Percentiles rank a stretch among this genome's conserved stretches.
These are phyloP conservation scores for Alternaria burnsii DNA, from an alignment of 2,329 filamentous ascomycete species.

Conservation along the genomic window DNA sequence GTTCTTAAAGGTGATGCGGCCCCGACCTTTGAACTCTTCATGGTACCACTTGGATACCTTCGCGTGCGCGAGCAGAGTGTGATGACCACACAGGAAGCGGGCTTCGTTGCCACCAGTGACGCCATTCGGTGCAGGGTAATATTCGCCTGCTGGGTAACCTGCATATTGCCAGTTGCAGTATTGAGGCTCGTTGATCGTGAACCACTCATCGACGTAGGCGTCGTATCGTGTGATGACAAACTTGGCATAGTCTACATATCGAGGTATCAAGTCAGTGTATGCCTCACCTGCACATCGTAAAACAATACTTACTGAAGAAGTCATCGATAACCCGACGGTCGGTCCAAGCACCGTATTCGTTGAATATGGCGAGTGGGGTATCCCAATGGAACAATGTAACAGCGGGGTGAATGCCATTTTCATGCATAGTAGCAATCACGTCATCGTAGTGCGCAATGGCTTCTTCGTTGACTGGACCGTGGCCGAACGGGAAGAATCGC, in stretches of 20 bases:
- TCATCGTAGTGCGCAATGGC: constrained; percentile 53
- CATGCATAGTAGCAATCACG: constrained; percentile 49
- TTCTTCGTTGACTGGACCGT: constrained; percentile 48
- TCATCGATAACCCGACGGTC: constrained; percentile 52
- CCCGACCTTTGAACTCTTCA: constrained; percentile 55
- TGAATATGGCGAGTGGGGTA: constrained; percentile 53
- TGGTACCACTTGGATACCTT: constrained; percentile 58
- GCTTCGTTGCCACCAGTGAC: constrained; percentile 52
- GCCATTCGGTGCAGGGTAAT: constrained; percentile 57
- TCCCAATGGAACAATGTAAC: constrained; percentile 56
- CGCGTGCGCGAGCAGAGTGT: constrained; percentile 54
- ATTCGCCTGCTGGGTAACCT: constrained; percentile 54
- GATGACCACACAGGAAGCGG: constrained; percentile 57
- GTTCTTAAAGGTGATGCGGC: constrained; percentile 56
- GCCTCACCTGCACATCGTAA: too few relatives aligned
- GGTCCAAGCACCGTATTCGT: constrained; percentile 54
- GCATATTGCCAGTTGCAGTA: constrained; percentile 61
- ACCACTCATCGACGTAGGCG: constrained; percentile 52
- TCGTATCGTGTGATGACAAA: constrained; percentile 55
- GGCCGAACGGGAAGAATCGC: constrained; percentile 51
- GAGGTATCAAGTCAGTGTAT: too few relatives aligned
- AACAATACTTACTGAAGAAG: constrained; percentile 39
- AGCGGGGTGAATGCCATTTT: constrained; percentile 45
- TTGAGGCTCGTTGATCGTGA: constrained; percentile 55
- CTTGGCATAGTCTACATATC: constrained; percentile 48